These are phyloP conservation scores for Nelumbo lutea DNA, from an alignment of 164 flowering plant species.

Conservation along the genomic window DNA sequence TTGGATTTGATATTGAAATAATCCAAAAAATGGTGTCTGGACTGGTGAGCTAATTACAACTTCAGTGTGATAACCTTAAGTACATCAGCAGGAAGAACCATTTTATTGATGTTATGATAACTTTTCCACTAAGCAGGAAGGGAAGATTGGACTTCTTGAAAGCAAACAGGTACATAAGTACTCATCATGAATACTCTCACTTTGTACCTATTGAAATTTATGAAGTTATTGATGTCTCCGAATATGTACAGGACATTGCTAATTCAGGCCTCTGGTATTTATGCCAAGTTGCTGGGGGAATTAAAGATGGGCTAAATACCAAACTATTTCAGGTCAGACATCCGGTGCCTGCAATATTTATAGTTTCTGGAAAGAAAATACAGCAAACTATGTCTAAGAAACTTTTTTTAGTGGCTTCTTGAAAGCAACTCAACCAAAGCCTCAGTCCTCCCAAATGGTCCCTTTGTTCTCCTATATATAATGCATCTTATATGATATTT, in stretches of 20 bases:
- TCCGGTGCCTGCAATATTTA: constrained; percentile 4
- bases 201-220: not conserved
- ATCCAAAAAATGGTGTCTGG: constrained; percentile 55
- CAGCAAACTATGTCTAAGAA: no score
- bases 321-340: constrained; percentile 41
- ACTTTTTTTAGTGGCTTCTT: no score
- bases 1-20: constrained; percentile 48
- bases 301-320: constrained; percentile 37
- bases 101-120: constrained; percentile 10
- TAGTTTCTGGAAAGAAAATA: not conserved
- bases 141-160: constrained; percentile 58
- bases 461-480: not conserved
- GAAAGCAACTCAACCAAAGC: no score
- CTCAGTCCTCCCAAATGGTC: not conserved
- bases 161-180: constrained; percentile 48
- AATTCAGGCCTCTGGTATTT: constrained; percentile 71
- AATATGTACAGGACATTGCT: constrained; percentile 54
- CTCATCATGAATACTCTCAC: not conserved
- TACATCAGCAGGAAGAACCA: not conserved
- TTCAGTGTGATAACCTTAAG: not conserved
- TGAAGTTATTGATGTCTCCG: not conserved
- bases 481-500: no score
- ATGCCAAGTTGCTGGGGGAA: constrained; percentile 57
- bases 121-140: constrained; percentile 48
- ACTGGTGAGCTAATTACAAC: constrained; percentile 38